These are phyloP conservation scores for Phytophthora ohioensis DNA, from an alignment of 352 stramenopile genomes.

Conservation along the genomic window DNA sequence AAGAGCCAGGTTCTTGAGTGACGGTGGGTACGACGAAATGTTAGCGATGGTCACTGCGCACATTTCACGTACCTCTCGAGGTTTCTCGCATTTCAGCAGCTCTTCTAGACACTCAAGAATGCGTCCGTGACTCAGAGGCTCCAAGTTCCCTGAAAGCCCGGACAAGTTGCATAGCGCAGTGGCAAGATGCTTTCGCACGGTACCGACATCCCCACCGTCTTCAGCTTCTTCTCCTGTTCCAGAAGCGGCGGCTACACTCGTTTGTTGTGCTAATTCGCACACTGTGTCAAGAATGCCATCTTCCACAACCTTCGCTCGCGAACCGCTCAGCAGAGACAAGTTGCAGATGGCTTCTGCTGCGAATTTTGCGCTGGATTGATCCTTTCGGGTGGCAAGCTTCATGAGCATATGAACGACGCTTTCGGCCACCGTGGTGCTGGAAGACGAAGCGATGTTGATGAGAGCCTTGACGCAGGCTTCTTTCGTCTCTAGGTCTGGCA, in stretches of 20 bases:
- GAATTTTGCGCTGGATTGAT: conserved; percentile 63
- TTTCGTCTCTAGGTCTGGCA: conserved; percentile 80
- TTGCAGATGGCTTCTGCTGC: conserved; percentile 82
- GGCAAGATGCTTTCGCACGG: conserved; percentile 67
- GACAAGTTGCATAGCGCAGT: conserved; percentile 87
- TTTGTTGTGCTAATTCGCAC: conserved; percentile 63
- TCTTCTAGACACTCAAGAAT: conserved; percentile 81
- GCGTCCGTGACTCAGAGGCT: conserved; percentile 67
- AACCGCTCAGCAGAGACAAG: conserved; percentile 71
- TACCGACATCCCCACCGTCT: conserved; percentile 33
- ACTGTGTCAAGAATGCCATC: conserved; percentile 85
- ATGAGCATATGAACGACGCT: conserved; percentile 83
- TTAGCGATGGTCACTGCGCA: conserved; percentile 82
- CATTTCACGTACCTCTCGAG: conserved; percentile 67
- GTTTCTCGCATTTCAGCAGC: conserved; percentile 77
- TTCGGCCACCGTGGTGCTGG: conserved; percentile 65
- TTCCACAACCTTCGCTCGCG: conserved; percentile 78
- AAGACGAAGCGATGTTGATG: conserved; percentile 86
- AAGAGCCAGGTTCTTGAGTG: conserved; percentile 70
- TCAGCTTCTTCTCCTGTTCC: conserved; percentile 19
- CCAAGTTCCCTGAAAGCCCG: conserved; percentile 69
- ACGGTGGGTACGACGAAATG: conserved; percentile 69
- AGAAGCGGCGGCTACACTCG: conserved; percentile 11
- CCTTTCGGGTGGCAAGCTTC: conserved; percentile 78
- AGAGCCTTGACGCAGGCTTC: conserved; percentile 86